Evolutionary conservation across 768 basidiomycete genomes (phyloP).

Genomic region (Suillus paluster): DNA sequence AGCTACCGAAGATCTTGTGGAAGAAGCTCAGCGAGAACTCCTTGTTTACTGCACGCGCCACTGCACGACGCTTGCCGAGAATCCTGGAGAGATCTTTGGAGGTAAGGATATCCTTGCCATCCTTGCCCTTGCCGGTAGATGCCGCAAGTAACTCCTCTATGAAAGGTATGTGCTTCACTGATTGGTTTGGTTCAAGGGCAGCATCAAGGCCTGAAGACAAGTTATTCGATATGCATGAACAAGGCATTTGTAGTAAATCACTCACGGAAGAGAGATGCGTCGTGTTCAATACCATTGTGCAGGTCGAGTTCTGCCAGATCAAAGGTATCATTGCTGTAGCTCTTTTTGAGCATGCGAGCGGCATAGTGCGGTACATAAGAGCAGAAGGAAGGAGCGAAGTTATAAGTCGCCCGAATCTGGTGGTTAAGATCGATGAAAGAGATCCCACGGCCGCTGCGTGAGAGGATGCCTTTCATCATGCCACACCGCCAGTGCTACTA

Average conservation of each 20-base stretch:
- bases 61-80: conserved; percentile 62
- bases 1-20: conserved; percentile 69
- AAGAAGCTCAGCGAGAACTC: conserved; percentile 54
- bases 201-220: conserved; percentile 56
- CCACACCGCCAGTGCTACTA: neutral
- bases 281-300: conserved; percentile 62
- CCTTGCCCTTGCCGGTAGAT: conserved; percentile 61
- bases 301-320: conserved; percentile 69
- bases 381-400: conserved; percentile 72
- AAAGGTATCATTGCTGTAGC: conserved; percentile 59
- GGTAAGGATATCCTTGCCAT: conserved; percentile 53
- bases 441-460: conserved; percentile 74
- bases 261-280: conserved; percentile 39
- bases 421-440: conserved; percentile 53
- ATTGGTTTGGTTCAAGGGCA: conserved; percentile 53
- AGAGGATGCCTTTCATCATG: conserved; percentile 42
- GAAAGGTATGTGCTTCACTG: conserved; percentile 49
- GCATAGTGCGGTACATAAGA: conserved; percentile 65
- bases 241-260: neutral
- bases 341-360: conserved; percentile 59
- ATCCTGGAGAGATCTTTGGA: conserved; percentile 62
- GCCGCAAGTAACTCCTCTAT: conserved; percentile 62
- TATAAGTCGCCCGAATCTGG: conserved; percentile 60
- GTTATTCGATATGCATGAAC: conserved; percentile 1
- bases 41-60: conserved; percentile 57